A percentile compares a stretch with the other conserved stretches of the same genome.
phyloP scores from a whole-genome alignment of 331 rosid genomes.

The Acacia pycnantha region DNA sequence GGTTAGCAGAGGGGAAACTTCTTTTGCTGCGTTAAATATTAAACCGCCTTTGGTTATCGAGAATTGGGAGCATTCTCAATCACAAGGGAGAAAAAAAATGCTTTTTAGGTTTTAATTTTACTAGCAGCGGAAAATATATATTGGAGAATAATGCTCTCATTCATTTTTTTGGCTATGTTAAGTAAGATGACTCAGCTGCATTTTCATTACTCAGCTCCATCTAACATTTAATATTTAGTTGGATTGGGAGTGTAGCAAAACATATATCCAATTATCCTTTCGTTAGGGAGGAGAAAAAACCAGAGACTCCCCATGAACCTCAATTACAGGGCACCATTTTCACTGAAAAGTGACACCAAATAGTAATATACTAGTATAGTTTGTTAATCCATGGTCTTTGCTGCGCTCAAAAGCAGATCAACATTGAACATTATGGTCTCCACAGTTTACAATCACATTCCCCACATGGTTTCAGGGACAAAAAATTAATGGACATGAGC shows the following conservation, averaged over 20 bases:
- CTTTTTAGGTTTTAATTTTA: not conserved
- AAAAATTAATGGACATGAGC: conserved; percentile 21
- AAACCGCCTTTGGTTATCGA: not conserved
- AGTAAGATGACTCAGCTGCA: not conserved
- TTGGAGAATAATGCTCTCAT: not conserved
- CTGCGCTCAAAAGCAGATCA: conserved; percentile 2
- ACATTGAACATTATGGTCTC: conserved; percentile 5
- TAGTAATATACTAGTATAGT: not conserved
- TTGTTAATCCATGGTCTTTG: not conserved
- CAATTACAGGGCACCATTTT: not conserved
- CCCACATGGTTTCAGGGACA: not conserved
- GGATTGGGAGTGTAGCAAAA: not conserved
- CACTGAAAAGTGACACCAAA: not conserved
- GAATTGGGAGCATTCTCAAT: not conserved
- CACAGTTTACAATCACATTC: conserved; percentile 28
- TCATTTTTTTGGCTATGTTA: not conserved
- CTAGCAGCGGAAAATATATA: not conserved
- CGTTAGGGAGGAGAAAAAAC: not conserved
- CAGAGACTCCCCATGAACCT: not conserved
- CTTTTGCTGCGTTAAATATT: not conserved
- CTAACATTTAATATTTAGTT: not conserved
- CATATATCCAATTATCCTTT: not conserved
- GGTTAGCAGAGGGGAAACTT: not conserved
- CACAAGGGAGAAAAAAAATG: not conserved
- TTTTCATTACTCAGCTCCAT: not conserved